Evolutionary conservation across 345 rosid genomes (phyloP), one percentile per base, ranked within the genome.

Genomic region (Abelmoschus esculentus): DNA sequence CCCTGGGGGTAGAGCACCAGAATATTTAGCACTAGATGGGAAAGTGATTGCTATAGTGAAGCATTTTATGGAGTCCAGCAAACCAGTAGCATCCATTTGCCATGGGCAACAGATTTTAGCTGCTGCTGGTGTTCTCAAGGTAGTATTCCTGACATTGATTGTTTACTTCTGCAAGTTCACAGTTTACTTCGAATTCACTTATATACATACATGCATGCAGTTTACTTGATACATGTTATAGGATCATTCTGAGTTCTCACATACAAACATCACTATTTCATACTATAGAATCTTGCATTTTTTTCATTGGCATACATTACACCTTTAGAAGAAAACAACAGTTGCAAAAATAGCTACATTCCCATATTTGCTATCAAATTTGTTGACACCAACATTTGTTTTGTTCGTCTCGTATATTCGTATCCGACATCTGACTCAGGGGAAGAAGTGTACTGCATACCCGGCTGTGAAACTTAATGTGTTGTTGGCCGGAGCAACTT

Each of bases 71-170:
- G 86, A 71, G 56, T 75, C 89, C 17, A 66, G 26, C 80, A 93
- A 87, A 79, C 93, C 95, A 17, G 89, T 90, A 62, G 97, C 97
- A 44, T 93, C 98, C 60, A 91, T 93, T 62, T 85, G 95, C 82
- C 97, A 90, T 47, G 97, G 96, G 13, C 98, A 90, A 71, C 98
- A 87, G 84, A 86, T 93, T 80, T 79, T 93, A 65, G 87, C 96
- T 40, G 95, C 97, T 72, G 97, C 97, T n/a, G 96, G 84, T 68
- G 91, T 90, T 80, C 88, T 93, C n/a, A 85, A 93, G 97, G 97
- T 86, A 78, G 29, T 40, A 36, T 42, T 46, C 5, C 62, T 70
- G 13, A 75, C 40, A 5, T 58, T 66, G 6, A 68, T 26, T 14
- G 54, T 53, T 17, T 49, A 49, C 17, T 49, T 49, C 15, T 49